Evolutionary conservation across 116 monocot genomes (phyloP).

Genomic region (Iris pallida): DNA sequence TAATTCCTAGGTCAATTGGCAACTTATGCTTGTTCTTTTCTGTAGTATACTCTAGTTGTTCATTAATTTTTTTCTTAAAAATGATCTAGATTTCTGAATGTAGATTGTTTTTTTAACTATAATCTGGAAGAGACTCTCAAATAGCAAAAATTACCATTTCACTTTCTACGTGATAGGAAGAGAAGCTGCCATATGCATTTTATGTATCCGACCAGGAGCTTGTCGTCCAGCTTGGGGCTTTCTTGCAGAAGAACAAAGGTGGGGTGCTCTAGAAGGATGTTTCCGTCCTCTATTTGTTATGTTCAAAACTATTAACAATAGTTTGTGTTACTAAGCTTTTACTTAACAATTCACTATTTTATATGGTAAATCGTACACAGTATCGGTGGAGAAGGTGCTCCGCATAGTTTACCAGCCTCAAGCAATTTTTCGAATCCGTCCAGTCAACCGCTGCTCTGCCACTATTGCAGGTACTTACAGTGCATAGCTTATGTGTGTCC

Average conservation of each 20-base stretch:
- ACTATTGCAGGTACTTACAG: conserved; percentile 74
- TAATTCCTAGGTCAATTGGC: too few relatives aligned
- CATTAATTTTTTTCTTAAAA: too few relatives aligned
- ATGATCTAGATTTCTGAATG: too few relatives aligned
- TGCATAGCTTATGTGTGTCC: too few relatives aligned
- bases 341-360: background rate
- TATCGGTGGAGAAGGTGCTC: conserved; percentile 85
- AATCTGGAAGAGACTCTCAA: too few relatives aligned
- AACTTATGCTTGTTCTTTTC: too few relatives aligned
- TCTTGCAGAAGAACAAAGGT: conserved; percentile 79
- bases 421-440: conserved; percentile 87
- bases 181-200: conserved; percentile 88
- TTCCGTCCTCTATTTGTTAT: background rate
- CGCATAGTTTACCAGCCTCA: conserved; percentile 90
- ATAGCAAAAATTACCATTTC: background rate
- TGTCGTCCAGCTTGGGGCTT: conserved; percentile 54
- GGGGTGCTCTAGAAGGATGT: background rate
- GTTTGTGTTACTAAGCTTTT: background rate
- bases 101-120: too few relatives aligned
- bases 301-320: background rate
- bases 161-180: conserved; percentile 42
- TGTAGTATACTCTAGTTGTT: too few relatives aligned
- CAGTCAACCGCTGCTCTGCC: conserved; percentile 93
- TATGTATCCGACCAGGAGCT: conserved; percentile 88
- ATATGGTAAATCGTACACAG: conserved; percentile 40